Base-by-base conservation (phyloP, 768 basidiomycete genomes). In the Panaeolus papilionaceus region DNA sequence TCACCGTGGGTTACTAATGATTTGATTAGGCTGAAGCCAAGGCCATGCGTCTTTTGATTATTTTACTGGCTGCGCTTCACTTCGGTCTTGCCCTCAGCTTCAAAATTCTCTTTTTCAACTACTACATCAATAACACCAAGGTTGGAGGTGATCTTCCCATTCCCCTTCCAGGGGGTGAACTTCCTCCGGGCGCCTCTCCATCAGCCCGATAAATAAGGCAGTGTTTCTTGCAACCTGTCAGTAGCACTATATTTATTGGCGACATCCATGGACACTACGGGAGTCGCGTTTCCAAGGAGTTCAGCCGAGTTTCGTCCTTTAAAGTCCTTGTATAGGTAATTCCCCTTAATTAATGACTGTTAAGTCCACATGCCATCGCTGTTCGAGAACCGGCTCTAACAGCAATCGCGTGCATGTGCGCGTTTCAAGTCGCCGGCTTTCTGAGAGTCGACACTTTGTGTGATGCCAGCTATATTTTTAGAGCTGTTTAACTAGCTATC, bases 51-150 rank as follows among this genome's bases (percentile, higher is more conserved):
- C 87, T 97, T 5, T 78, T 98, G 28, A 91, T 98, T 72, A 81
- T 98, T 61, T 77, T 89, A 38, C 84, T 98, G 38, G 91, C 87
- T 0, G 81, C 83, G 3, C 79, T 98, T 16, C 97, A 99, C 72
- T 88, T 88, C 1, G 91, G 81, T 2, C 80, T 98, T 67, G 95
- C 95, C 0, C 81, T 99, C 47, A 87, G 91, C 8, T 93, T 99
- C 84, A 96, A 97, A 77, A 82, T 95, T 51, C 72, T 86, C n/a
- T 88, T 88, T 72, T 88, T 88, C 79, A 82, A 79, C 68, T 87
- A 88, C 72, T 86, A 86, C 67, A 80, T 86, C 40, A 69, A 83
- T 26, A 78, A 79, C 1, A 58, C 28, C 26, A 81, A 82, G 67
- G 82, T 82, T 63, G 84, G 83, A 10, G 73, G 71, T 6, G 84